A percentile compares a stretch with the other conserved stretches of the same genome.
These are phyloP conservation scores for Ormosia emarginata DNA, from an alignment of 306 rosid species.

Conservation along the genomic window DNA sequence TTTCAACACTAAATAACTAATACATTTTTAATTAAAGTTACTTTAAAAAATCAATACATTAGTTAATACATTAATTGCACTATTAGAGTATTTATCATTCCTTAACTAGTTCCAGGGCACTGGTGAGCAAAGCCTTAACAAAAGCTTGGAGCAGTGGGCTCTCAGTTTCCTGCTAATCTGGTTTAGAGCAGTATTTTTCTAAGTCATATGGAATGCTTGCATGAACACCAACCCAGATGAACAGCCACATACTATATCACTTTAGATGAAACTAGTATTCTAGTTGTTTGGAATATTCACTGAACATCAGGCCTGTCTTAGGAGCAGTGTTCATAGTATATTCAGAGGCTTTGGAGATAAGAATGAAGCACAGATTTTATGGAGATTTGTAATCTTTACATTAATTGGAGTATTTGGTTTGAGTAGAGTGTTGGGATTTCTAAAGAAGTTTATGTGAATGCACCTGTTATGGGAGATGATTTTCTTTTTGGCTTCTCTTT, in stretches of 20 bases:
- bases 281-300: neutral
- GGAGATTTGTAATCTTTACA: neutral
- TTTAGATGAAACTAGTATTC: neutral
- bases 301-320: neutral
- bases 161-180: neutral
- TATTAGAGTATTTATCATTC: conserved; percentile 9
- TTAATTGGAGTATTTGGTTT: neutral
- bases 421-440: neutral
- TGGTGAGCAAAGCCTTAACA: neutral
- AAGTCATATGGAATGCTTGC: neutral
- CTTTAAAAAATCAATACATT: neutral
- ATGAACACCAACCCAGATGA: neutral
- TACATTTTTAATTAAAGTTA: neutral
- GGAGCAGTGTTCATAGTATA: neutral
- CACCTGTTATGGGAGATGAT: neutral
- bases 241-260: neutral
- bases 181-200: neutral
- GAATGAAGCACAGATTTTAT: neutral
- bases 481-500: neutral
- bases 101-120: neutral
- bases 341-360: neutral
- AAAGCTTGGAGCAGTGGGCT: neutral
- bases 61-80: neutral
- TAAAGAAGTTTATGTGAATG: neutral
- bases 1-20: neutral